Base-by-base conservation (phyloP, 495 filamentous ascomycete species). In the Cladorrhinum samala region DNA sequence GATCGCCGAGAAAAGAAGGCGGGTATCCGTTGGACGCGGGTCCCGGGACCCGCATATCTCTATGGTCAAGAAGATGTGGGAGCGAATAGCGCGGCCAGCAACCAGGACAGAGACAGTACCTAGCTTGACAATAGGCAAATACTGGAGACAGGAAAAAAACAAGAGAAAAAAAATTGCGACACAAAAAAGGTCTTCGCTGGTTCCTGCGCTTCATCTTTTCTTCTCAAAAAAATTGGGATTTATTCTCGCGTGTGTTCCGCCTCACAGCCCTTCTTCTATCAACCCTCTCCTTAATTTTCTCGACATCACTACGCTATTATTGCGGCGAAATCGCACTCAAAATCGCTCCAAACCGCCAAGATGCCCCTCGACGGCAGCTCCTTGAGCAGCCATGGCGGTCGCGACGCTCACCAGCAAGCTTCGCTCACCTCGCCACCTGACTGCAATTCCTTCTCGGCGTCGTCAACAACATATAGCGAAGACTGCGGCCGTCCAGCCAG, bases 71-170 rank as follows among this genome's bases (percentile, higher is more conserved):
- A 61, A 75, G 67, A 72, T 59, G 64, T 73, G 64, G 69, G 68
- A 70, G 75, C 75, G 72, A 72, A 70, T 76, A 77, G 75, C 70
- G 72, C 72, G 27, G 27, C 27, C 27, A 64, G 55, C 59, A 67
- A 43, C 60, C 65, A 58, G 64, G 53, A 55, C 43, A 64, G n/a
- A n/a, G 61, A 57, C 57, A 68, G 64, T 66, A 71, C 71, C 74
- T 81, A 81, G 78, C 78, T 78, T 78, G 66, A 75, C 76, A 76
- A 78, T 81, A 81, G 78, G 41, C 75, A 78, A 77, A 74, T 70
- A 72, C 70, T 70, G 68, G 71, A 76, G 71, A 71, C 67, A 74
- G 67, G 63, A 70, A 71, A 47, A 20, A 47, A 47, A 5, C 66
- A 70, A 74, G 58, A 68, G 55, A 62, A 55, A 55, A 36, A 66